Evolutionary conservation across 371 early-diverging fungal genomes (phyloP).

Genomic region (Entomophthora muscae): DNA sequence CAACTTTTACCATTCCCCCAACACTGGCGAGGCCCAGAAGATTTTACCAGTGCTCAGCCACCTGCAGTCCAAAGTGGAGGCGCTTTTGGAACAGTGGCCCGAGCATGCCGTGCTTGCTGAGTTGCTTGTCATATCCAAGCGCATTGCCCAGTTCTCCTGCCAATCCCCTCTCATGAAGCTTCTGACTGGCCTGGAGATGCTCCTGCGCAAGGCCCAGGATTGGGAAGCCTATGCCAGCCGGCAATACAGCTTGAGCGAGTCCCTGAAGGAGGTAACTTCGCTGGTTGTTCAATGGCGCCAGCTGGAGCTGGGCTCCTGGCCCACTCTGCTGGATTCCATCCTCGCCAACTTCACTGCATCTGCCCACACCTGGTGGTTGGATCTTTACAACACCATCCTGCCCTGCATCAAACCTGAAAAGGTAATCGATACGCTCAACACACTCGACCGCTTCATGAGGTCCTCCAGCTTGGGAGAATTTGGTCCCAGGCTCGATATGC

Average conservation of each 20-base stretch:
- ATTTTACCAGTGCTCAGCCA: conserved; percentile 40
- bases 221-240: conserved; percentile 86
- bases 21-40: conserved; percentile 47
- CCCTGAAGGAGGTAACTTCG: conserved; percentile 48
- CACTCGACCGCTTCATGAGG: conserved; percentile 41
- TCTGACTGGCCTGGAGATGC: conserved; percentile 70
- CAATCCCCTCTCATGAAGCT: conserved; percentile 78
- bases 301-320: conserved; percentile 82
- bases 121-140: conserved; percentile 38
- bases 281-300: conserved; percentile 83
- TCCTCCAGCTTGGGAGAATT: conserved; percentile 71
- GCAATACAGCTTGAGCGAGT: conserved; percentile 52
- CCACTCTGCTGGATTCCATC: conserved; percentile 61
- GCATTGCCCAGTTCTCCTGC: conserved; percentile 57
- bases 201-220: conserved; percentile 76
- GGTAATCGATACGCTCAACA: conserved; percentile 13
- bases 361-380: conserved; percentile 75
- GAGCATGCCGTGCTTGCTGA: conserved; percentile 77
- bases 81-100: conserved; percentile 64
- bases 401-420: conserved; percentile 6
- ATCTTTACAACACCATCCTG: conserved; percentile 42
- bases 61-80: conserved; percentile 38
- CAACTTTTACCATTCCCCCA: conserved; percentile 78
- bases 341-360: conserved; percentile 41
- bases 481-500: conserved; percentile 50